Percentiles rank a stretch among this genome's conserved stretches.
phyloP scores from a whole-genome alignment of 1,284 basidiomycete genomes.

The Exsudoporus floridanus region DNA sequence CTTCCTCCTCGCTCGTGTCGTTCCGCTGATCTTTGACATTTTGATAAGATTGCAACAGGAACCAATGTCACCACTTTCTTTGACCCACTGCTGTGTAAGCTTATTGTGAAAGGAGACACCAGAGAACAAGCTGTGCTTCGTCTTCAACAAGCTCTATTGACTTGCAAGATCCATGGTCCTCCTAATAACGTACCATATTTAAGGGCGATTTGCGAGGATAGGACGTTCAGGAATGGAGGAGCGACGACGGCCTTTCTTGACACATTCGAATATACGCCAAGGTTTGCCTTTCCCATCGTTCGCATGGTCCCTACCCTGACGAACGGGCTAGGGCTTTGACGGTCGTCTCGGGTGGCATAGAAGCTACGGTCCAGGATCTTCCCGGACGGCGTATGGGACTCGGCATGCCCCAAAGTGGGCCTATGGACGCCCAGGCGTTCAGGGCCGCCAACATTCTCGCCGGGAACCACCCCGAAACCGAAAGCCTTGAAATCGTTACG shows the following conservation, averaged over 20 bases:
- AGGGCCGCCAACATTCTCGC: slow-evolving; percentile 60
- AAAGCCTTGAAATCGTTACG: slow-evolving; percentile 58
- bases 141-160: slow-evolving; percentile 38
- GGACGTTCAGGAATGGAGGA: slow-evolving; percentile 45
- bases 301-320: background rate
- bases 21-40: background rate
- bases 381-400: slow-evolving; percentile 57
- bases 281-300: slow-evolving; percentile 29
- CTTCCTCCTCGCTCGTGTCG: background rate
- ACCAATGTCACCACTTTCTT: slow-evolving; percentile 54
- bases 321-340: slow-evolving; percentile 48
- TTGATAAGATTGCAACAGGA: slow-evolving; percentile 49
- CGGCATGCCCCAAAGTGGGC: slow-evolving; percentile 68
- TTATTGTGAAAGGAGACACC: slow-evolving; percentile 46
- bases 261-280: slow-evolving; percentile 43
- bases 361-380: slow-evolving; percentile 64
- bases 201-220: slow-evolving; percentile 42
- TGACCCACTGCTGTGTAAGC: slow-evolving; percentile 58
- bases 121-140: slow-evolving; percentile 44
- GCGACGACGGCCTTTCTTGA: slow-evolving; percentile 59
- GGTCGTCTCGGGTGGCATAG: slow-evolving; percentile 57
- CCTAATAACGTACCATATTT: slow-evolving; percentile 61
- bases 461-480: slow-evolving; percentile 53
- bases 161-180: slow-evolving; percentile 47
- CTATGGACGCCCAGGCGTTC: slow-evolving; percentile 64